phyloP scores from a whole-genome alignment of 495 filamentous ascomycete species.

The Copromyces sp. region DNA sequence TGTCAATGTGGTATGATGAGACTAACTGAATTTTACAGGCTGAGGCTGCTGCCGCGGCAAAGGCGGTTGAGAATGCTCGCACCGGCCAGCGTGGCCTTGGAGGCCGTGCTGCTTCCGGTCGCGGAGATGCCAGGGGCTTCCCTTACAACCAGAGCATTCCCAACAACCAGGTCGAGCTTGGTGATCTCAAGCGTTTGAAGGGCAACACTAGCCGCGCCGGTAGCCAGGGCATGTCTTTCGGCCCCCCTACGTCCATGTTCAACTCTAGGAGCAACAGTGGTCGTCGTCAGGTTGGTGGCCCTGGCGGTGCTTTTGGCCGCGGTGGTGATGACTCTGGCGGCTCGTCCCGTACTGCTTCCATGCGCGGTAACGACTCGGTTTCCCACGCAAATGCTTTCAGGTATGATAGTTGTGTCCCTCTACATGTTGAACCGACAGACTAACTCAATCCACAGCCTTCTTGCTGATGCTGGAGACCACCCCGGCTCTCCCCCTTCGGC shows the following conservation, averaged over 20 bases:
- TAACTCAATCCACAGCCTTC: conserved; percentile 28
- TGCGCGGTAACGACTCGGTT: conserved; percentile 53
- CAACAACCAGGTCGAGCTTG: conserved; percentile 69
- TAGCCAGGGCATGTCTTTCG: conserved; percentile 58
- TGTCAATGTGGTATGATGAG: background rate
- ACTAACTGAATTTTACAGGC: conserved; percentile 24
- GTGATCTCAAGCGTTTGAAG: conserved; percentile 77
- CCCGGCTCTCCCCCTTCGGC: conserved; percentile 54
- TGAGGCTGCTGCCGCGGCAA: conserved; percentile 62
- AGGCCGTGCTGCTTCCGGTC: conserved; percentile 60
- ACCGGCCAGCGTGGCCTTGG: conserved; percentile 50
- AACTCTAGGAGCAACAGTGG: conserved; percentile 71
- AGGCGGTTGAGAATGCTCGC: conserved; percentile 51
- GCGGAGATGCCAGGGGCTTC: conserved; percentile 78
- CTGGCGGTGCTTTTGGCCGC: conserved; percentile 56
- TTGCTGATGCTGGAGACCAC: conserved; percentile 43
- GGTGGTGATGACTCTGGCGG: conserved; percentile 61
- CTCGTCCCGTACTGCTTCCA: conserved; percentile 77
- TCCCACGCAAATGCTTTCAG: conserved; percentile 81
- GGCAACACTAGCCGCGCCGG: conserved; percentile 41
- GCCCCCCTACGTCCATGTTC: conserved; percentile 65
- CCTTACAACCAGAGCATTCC: conserved; percentile 53
- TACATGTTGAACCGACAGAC: conserved; percentile 12
- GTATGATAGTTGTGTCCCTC: conserved; percentile 41
- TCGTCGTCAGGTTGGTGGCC: conserved; percentile 54